Conservation (phyloP, 805 yeast species). For the Starmerella bombi region DNA sequence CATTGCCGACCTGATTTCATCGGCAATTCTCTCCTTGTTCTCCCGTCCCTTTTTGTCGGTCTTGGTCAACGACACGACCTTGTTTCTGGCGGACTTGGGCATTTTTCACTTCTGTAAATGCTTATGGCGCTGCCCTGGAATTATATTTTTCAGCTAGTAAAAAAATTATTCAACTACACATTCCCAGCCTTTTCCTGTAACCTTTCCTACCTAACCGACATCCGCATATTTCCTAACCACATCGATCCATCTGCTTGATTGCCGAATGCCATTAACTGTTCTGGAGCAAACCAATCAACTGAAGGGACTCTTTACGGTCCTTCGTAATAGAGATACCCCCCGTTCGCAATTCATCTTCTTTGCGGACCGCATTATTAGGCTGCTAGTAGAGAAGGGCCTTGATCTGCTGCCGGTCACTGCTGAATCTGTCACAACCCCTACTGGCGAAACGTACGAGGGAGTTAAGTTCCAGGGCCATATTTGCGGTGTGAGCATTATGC, state of each 20-base stretch:
- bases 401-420: slow-evolving; percentile 84
- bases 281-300: slow-evolving; percentile 86
- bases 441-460: slow-evolving; percentile 60
- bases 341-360: slow-evolving; percentile 92
- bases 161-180: too few relatives aligned
- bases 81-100: slow-evolving; percentile 97
- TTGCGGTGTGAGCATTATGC: slow-evolving; percentile 93
- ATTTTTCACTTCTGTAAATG: slow-evolving; percentile 34
- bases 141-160: background rate
- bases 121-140: background rate
- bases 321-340: slow-evolving; percentile 65
- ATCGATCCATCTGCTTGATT: background rate
- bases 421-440: slow-evolving; percentile 56
- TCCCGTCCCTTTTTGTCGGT: slow-evolving; percentile 93
- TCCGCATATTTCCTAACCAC: background rate
- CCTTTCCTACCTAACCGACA: background rate
- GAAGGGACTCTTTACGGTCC: slow-evolving; percentile 73
- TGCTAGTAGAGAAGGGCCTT: slow-evolving; percentile 89
- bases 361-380: slow-evolving; percentile 84
- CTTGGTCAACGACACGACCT: slow-evolving; percentile 87
- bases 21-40: slow-evolving; percentile 80
- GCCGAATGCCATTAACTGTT: slow-evolving; percentile 24
- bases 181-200: background rate
- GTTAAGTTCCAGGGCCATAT: slow-evolving; percentile 77
- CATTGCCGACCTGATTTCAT: slow-evolving; percentile 71